phyloP scores from a whole-genome alignment of 75 land plant species.

The Pseudotsuga menziesii region DNA sequence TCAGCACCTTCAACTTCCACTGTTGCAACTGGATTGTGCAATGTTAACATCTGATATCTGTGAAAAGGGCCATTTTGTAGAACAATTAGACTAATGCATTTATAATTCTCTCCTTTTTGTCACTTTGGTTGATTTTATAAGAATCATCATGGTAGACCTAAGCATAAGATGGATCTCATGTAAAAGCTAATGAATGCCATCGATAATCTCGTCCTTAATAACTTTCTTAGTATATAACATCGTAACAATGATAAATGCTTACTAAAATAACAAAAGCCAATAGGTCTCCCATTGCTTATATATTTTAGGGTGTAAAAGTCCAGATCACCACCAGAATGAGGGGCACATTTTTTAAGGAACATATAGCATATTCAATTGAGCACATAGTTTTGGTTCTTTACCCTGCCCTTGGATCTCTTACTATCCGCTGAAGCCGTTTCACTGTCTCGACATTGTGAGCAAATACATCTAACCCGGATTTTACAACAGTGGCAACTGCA shows the following conservation, averaged over 20 bases:
- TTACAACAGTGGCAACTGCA: constrained; percentile 67
- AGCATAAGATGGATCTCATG: neutral
- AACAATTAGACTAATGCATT: no score
- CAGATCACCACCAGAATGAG: neutral
- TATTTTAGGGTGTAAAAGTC: neutral
- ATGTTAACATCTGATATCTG: no score
- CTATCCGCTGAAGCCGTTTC: constrained; percentile 87
- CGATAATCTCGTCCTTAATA: neutral
- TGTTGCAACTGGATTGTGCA: no score
- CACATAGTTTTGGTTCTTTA: constrained; percentile 16
- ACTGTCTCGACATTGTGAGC: constrained; percentile 98
- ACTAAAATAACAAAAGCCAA: neutral
- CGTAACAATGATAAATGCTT: neutral
- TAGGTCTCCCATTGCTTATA: neutral
- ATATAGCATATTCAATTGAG: neutral
- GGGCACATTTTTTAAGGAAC: neutral
- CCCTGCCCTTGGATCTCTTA: constrained; percentile 97
- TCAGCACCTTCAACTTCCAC: no score
- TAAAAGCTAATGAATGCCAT: neutral
- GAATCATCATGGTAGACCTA: neutral
- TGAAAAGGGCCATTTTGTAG: no score
- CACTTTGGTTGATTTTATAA: neutral
- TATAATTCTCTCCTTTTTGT: neutral
- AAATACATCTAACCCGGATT: constrained; percentile 93
- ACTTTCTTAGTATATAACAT: neutral